Conservation (phyloP, 371 early-diverging fungal genomes). For the Apophysomyces ossiformis region DNA sequence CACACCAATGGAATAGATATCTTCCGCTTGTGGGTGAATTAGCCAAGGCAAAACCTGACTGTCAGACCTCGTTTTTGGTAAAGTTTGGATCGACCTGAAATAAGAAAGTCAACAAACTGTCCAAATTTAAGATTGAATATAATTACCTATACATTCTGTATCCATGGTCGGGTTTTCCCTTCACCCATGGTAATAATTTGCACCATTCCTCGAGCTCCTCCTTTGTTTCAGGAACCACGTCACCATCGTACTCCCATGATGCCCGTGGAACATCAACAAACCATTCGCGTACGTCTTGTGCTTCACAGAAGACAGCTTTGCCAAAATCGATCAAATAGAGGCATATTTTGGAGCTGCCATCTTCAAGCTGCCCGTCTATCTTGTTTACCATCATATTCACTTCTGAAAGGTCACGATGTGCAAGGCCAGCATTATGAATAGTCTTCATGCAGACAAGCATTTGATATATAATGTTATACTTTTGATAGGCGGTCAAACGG, state of each 20-base stretch:
- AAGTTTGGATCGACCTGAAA: constrained; percentile 56
- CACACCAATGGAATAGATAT: constrained; percentile 66
- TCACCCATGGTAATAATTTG: constrained; percentile 51
- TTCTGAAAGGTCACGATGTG: constrained; percentile 68
- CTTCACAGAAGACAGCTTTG: constrained; percentile 55
- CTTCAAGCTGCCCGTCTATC: constrained; percentile 36
- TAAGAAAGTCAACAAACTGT: not conserved
- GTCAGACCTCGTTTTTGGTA: constrained; percentile 59
- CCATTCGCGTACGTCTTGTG: constrained; percentile 54
- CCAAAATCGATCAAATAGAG: constrained; percentile 68
- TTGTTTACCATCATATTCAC: constrained; percentile 74
- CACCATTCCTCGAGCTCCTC: constrained; percentile 53
- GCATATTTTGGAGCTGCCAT: constrained; percentile 50
- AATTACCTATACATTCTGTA: constrained; percentile 47
- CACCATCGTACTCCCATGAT: constrained; percentile 33
- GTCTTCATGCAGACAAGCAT: constrained; percentile 58
- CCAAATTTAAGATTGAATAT: not conserved
- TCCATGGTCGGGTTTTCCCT: constrained; percentile 61
- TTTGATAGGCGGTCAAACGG: constrained; percentile 60
- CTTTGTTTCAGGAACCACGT: constrained; percentile 39
- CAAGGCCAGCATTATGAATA: constrained; percentile 60
- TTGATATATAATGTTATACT: constrained; percentile 58
- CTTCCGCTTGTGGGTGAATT: constrained; percentile 63
- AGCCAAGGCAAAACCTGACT: constrained; percentile 45
- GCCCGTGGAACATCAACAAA: constrained; percentile 43